Base-by-base conservation (phyloP, 2,329 filamentous ascomycete species). In the Pyrenochaeta sp. region DNA sequence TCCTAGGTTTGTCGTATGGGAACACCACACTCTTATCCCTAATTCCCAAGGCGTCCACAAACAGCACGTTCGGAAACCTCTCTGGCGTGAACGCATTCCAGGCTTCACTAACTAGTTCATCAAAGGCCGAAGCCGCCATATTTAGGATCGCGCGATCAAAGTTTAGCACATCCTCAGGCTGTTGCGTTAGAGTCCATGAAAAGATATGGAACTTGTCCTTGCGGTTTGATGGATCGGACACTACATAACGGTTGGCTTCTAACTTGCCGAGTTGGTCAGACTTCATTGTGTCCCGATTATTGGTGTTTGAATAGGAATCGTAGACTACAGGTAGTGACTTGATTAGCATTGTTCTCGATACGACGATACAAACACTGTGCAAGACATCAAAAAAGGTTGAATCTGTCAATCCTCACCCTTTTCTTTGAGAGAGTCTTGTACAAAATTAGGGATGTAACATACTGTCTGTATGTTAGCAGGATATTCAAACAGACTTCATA, bases 191-290 rank as follows among this genome's bases (percentile, higher is more conserved):
- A 1, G 73, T 76, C 76, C 75, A 78, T 0, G 72, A 77, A n/a
- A 78, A 62, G 13, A 77, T 52, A 56, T 77, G 73, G 55, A 77
- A 77, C 5, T 56, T 64, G 53, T 75, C 73, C 55, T 72, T 76
- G n/a, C 65, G 67, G 10, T 54, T 36, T 4, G 56, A 19, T 5
- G 42, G 24, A 13, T 72, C 65, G 0, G 68, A 55, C 2, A 72
- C 68, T 2, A 77, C 45, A 24, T 73, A 72, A 8, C 74, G 68
- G 28, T 74, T 66, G 10, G 52, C 56, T n/a, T 66, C 61, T 2
- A 80, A 64, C 50, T 80, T 79, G 15, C 63, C 52, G n/a, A 79
- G 54, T 49, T 80, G 78, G 52, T 79, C 77, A 4, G 62, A 49
- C 25, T 72, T 58, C 78, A 80, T 80, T 2, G 24, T 52, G 0